Evolutionary conservation across 805 yeast genomes (phyloP).

Genomic region (Metschnikowia shivogae): DNA sequence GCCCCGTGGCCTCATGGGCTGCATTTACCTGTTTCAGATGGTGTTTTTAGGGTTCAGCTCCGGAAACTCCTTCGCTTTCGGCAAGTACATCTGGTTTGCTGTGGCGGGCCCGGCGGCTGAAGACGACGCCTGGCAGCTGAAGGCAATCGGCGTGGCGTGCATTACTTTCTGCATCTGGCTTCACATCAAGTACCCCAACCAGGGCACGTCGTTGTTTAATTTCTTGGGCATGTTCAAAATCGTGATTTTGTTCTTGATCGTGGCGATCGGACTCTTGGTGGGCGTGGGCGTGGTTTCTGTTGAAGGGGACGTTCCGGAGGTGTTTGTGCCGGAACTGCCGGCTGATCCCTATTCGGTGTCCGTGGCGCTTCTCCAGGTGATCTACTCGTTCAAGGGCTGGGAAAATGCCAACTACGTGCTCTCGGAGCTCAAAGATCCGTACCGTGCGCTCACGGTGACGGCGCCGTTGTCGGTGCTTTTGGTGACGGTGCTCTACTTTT

Average conservation of each 20-base stretch:
- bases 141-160: slow-evolving; percentile 47
- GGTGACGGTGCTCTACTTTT: slow-evolving; percentile 50
- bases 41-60: slow-evolving; percentile 60
- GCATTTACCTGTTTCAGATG: slow-evolving; percentile 46
- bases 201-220: slow-evolving; percentile 50
- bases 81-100: slow-evolving; percentile 49
- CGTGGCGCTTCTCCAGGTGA: slow-evolving; percentile 54
- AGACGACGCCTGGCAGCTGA: slow-evolving; percentile 31
- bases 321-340: background rate
- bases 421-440: slow-evolving; percentile 55
- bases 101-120: slow-evolving; percentile 23
- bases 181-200: slow-evolving; percentile 46
- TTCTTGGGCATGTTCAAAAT: slow-evolving; percentile 53
- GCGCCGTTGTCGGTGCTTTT: slow-evolving; percentile 56
- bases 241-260: slow-evolving; percentile 46
- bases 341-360: slow-evolving; percentile 46
- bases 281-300: slow-evolving; percentile 27
- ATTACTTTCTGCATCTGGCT: slow-evolving; percentile 44
- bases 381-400: slow-evolving; percentile 68
- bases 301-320: slow-evolving; percentile 7
- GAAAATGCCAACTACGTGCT: slow-evolving; percentile 64
- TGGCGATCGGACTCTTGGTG: slow-evolving; percentile 44
- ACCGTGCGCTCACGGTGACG: slow-evolving; percentile 51
- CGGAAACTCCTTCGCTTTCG: slow-evolving; percentile 63
- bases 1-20: slow-evolving; percentile 35